Base-by-base conservation (phyloP, 257 asterid genomes). In the Linderniella brevidens region DNA sequence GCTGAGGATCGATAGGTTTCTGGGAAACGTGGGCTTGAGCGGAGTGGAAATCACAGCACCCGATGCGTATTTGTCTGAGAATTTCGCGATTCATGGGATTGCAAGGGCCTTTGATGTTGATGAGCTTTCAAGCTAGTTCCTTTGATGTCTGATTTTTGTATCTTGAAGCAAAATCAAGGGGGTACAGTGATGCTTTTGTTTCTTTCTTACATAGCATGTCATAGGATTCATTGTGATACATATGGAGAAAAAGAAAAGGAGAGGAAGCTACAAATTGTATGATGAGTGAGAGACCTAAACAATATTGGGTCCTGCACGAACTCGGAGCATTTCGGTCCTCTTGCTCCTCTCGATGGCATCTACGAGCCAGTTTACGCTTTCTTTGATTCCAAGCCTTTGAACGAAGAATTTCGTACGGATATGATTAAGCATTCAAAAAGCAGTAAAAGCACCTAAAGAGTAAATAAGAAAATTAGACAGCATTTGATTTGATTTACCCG, bases 311-410 rank as follows among this genome's bases (percentile, higher is more conserved):
- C 92, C 84, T 17, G 78, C 78, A 19, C 93, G 92, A 54, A 55
- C 57, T 69, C 80, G 69, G 68, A 84, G 52, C 37, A 16, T 66
- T 64, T 84, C 92, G 35, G 82, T 77, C 73, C 84, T 69, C 65
- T 76, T 78, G 40, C 92, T 73, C 54, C 80, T 73, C 70, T 79
- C 93, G 82, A 80, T 84, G 7, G 65, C 82, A 52, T 77, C 77
- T 42, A 80, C 79, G 20, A 80, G 77, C 95, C 95, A 84, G 67
- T 84, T 71, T 46, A 77, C 73, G 35, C 93, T 70, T 65, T 77
- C 93, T 67, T 75, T 77, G 43, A 84, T 75, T 15, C 95, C 93
- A 36, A 67, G 44, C 70, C 93, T 83, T 46, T 9, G 13, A 44
- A 46, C 19, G 51, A 4, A 46, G 25, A 19, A n/a, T 40, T 1